Evolutionary conservation across 441 rosid species (phyloP), one percentile per base, ranked within the genome.

Genomic region (Arabidopsis hybrid): DNA sequence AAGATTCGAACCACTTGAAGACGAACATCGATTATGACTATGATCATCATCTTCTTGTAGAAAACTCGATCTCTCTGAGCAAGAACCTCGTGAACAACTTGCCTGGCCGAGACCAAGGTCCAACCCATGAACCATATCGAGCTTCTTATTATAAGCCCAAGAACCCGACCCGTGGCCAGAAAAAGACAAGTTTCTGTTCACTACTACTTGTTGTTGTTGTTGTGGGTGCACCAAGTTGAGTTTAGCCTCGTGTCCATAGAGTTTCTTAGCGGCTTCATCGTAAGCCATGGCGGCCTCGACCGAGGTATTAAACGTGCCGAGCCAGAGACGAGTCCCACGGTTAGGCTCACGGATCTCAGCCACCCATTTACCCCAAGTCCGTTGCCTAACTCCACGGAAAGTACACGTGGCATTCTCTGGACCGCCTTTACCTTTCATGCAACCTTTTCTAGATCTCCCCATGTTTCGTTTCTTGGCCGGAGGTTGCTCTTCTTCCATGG

Each of bases 281-380:
- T 93, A 93, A 14, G 97, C 95, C 40, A 75, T 49, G 16, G 98
- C 98, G n/a, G 98, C 98, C 21, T 93, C 84, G 0, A 72, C 38
- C 0, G 98, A 89, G 18, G 93, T 88, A 2, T 93, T 83, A 42
- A 90, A 91, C 21, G 97, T 91, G n/a, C 97, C 97, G 17, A 91
- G 92, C 97, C 97, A 91, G 7, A 91, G 82, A 38, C 97, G 79
- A 2, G 79, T 84, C 12, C 97, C 97, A 47, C 87, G 78, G 58
- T 90, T 82, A 6, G 97, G 97, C 64, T 90, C 93, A 56, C 97
- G 79, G 62, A 91, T 91, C 80, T 91, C 97, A 3, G 97, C 91
- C 29, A 91, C 97, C 97, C 97, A 91, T 80, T 91, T 91, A 1
- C 97, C 97, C 97, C 97, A 89, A 39, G 93, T 89, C 45, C 97